Percentiles rank a stretch among this genome's conserved stretches.
Evolutionary conservation across 805 yeast genomes (phyloP).

Genomic region (Maudiozyma saulgeensis): DNA sequence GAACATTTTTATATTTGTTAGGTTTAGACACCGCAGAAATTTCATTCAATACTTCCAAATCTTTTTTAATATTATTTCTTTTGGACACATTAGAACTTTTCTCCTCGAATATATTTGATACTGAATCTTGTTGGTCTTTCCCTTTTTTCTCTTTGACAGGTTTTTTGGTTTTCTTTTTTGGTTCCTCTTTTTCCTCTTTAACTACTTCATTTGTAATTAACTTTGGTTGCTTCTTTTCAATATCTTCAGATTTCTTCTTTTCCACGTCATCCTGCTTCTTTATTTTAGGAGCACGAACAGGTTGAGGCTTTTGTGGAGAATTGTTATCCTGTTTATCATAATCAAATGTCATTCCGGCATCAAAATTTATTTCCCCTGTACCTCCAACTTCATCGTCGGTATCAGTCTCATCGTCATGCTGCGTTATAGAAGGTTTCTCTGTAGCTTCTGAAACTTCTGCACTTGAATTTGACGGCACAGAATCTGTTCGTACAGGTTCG

Average conservation of each 20-base stretch:
- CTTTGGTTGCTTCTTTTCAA: background rate
- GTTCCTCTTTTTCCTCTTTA: background rate
- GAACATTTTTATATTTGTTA: slow-evolving; percentile 51
- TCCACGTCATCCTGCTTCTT: background rate
- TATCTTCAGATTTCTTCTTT: background rate
- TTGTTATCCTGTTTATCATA: slow-evolving; percentile 26
- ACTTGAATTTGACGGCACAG: background rate
- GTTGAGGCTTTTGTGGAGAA: slow-evolving; percentile 8
- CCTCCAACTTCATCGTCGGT: slow-evolving; percentile 26
- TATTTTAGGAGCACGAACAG: background rate
- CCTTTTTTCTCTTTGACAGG: background rate
- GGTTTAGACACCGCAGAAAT: slow-evolving; percentile 40
- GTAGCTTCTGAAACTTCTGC: background rate
- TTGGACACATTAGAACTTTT: slow-evolving; percentile 23
- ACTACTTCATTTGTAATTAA: background rate
- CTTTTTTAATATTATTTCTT: slow-evolving; percentile 27
- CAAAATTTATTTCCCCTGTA: slow-evolving; percentile 21
- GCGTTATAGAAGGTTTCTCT: background rate
- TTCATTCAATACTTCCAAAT: slow-evolving; percentile 22
- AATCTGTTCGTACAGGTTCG: background rate
- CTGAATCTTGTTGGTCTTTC: slow-evolving; percentile 1
- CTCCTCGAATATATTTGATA: slow-evolving; percentile 25
- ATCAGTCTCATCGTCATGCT: slow-evolving; percentile 19
- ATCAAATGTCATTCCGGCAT: slow-evolving; percentile 26
- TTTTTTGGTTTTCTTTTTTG: background rate